phyloP scores from a whole-genome alignment of 2,329 filamentous ascomycete genomes.

The Balansia obtecta region DNA sequence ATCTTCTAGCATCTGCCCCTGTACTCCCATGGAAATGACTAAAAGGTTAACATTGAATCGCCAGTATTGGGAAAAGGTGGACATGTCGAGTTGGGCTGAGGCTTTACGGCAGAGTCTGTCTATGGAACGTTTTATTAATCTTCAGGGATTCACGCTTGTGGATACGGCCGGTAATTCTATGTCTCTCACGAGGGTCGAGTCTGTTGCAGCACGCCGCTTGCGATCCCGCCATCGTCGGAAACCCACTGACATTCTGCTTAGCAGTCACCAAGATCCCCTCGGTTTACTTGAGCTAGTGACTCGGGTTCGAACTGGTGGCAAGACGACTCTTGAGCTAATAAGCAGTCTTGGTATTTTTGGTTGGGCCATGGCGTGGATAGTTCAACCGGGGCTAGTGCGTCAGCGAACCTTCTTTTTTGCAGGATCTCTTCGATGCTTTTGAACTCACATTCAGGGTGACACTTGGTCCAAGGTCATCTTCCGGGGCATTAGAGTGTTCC shows the following conservation, averaged over 20 bases:
- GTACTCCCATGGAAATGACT: neutral
- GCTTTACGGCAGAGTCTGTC: slow-evolving; percentile 23
- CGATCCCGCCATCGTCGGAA: neutral
- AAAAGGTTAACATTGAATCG: slow-evolving; percentile 1
- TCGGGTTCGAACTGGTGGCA: slow-evolving; percentile 50
- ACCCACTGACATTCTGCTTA: neutral
- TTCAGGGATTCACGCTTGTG: slow-evolving; percentile 1
- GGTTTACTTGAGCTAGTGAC: slow-evolving; percentile 61
- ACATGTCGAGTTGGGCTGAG: slow-evolving; percentile 25
- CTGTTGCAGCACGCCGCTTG: neutral
- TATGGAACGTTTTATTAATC: slow-evolving; percentile 16
- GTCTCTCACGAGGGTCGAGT: slow-evolving; percentile 6
- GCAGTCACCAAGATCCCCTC: slow-evolving; percentile 57
- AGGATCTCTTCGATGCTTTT: neutral
- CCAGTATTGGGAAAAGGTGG: slow-evolving; percentile 19
- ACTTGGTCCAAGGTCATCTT: neutral
- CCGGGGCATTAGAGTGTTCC: neutral
- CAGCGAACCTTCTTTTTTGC: slow-evolving; percentile 7
- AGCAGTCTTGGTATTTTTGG: slow-evolving; percentile 65
- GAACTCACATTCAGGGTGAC: neutral
- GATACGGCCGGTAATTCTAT: slow-evolving; percentile 1
- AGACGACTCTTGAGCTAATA: slow-evolving; percentile 58
- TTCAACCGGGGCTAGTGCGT: slow-evolving; percentile 14
- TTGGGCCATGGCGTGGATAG: slow-evolving; percentile 53
- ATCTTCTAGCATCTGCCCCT: neutral